phyloP scores from a whole-genome alignment of 1,284 basidiomycete genomes.

The Pseudozyma hubeiensis region DNA sequence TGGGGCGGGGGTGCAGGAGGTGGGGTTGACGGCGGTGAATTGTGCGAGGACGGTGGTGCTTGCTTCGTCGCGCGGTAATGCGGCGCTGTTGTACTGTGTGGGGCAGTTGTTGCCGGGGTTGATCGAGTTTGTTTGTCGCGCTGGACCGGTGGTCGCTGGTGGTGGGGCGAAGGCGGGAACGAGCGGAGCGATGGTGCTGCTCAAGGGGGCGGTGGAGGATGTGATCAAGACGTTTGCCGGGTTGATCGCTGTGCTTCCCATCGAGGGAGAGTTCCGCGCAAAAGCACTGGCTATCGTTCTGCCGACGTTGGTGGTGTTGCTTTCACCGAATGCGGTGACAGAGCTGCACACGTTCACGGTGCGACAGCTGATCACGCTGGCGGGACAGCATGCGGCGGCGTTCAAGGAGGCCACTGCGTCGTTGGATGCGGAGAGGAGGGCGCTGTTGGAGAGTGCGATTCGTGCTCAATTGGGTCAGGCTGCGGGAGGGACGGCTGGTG shows the following conservation, averaged over 20 bases:
- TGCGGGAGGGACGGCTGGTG: background rate
- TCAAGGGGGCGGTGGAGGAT: constrained; percentile 76
- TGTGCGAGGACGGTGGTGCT: constrained; percentile 81
- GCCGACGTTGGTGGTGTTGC: constrained; percentile 80
- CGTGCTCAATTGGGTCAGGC: constrained; percentile 34
- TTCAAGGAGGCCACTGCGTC: constrained; percentile 88
- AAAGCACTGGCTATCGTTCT: constrained; percentile 81
- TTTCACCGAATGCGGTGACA: constrained; percentile 71
- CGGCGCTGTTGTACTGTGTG: constrained; percentile 79
- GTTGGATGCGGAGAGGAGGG: constrained; percentile 75
- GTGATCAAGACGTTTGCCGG: constrained; percentile 82
- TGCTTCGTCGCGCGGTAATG: constrained; percentile 72
- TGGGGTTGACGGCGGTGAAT: constrained; percentile 85
- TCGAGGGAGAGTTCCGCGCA: constrained; percentile 66
- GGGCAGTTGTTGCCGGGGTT: constrained; percentile 81
- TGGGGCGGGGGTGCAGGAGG: constrained; percentile 69
- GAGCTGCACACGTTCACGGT: constrained; percentile 76
- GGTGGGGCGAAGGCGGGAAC: background rate
- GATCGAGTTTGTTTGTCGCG: constrained; percentile 80
- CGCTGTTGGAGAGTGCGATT: constrained; percentile 81
- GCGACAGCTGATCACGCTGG: constrained; percentile 81
- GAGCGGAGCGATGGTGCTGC: constrained; percentile 68
- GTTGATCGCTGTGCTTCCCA: constrained; percentile 68
- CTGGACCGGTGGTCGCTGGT: constrained; percentile 28
- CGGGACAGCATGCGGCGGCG: constrained; percentile 78